These are phyloP conservation scores for Colletotrichum gloeosporioides DNA, from an alignment of 2,329 filamentous ascomycete genomes.

Conservation along the genomic window DNA sequence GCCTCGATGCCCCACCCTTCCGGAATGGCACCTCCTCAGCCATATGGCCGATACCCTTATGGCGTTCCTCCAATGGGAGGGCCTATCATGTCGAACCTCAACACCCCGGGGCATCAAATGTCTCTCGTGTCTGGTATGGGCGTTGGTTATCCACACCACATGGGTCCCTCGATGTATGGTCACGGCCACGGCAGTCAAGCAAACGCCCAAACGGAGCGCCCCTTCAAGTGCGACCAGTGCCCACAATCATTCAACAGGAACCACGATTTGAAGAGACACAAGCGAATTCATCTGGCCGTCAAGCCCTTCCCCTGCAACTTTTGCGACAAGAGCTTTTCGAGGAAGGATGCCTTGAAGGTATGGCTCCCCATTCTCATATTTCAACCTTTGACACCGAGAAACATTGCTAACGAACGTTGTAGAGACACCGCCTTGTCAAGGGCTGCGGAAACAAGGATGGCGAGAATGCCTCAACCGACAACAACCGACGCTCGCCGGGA, in stretches of 20 bases:
- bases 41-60: slow-evolving; percentile 40
- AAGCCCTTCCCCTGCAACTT: slow-evolving; percentile 93
- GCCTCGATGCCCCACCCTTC: slow-evolving; percentile 30
- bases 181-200: slow-evolving; percentile 57
- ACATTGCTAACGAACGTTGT: slow-evolving; percentile 18
- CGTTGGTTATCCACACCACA: slow-evolving; percentile 55
- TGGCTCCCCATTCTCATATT: slow-evolving; percentile 28
- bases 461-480: neutral
- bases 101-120: slow-evolving; percentile 75
- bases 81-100: slow-evolving; percentile 79
- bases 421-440: slow-evolving; percentile 70
- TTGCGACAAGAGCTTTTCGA: slow-evolving; percentile 96
- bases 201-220: slow-evolving; percentile 70
- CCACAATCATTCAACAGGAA: slow-evolving; percentile 95
- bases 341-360: slow-evolving; percentile 97
- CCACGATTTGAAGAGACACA: slow-evolving; percentile 94
- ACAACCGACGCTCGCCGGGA: slow-evolving; percentile 2
- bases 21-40: slow-evolving; percentile 53
- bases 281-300: slow-evolving; percentile 90
- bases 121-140: slow-evolving; percentile 69
- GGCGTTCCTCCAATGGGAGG: slow-evolving; percentile 53
- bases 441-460: slow-evolving; percentile 52
- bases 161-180: slow-evolving; percentile 63
- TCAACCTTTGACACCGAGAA: too few relatives aligned
- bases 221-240: slow-evolving; percentile 94